phyloP scores from a whole-genome alignment of 2,329 filamentous ascomycete species.

The Alternaria rosae region DNA sequence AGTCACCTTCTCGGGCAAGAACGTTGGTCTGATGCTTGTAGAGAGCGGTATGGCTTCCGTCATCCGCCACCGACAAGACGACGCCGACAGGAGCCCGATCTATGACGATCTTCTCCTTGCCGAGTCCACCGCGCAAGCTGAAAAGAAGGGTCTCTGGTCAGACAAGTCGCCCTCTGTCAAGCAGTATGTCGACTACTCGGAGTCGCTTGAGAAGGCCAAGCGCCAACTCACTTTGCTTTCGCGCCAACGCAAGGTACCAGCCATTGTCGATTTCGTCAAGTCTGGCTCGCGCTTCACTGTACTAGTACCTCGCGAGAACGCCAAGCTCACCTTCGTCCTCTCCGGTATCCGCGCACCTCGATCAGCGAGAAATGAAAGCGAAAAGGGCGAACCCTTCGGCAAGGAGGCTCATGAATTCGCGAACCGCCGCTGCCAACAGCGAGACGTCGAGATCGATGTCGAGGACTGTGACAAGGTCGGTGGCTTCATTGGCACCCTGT shows the following conservation, averaged over 20 bases:
- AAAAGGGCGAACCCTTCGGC: slow-evolving; percentile 90
- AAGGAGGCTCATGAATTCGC: slow-evolving; percentile 94
- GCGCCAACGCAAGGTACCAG: slow-evolving; percentile 90
- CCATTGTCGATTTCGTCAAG: slow-evolving; percentile 96
- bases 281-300: slow-evolving; percentile 94
- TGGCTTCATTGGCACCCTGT: slow-evolving; percentile 94
- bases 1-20: slow-evolving; percentile 82
- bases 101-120: slow-evolving; percentile 88
- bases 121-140: slow-evolving; percentile 81
- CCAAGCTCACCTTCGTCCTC: slow-evolving; percentile 93
- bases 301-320: slow-evolving; percentile 87
- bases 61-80: slow-evolving; percentile 92
- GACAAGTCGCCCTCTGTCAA: slow-evolving; percentile 84
- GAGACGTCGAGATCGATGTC: slow-evolving; percentile 95
- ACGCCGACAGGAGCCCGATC: slow-evolving; percentile 90
- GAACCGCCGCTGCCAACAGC: slow-evolving; percentile 85
- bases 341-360: slow-evolving; percentile 90
- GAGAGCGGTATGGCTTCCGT: slow-evolving; percentile 93
- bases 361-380: slow-evolving; percentile 80
- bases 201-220: slow-evolving; percentile 93
- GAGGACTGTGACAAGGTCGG: slow-evolving; percentile 95
- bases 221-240: slow-evolving; percentile 87
- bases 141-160: slow-evolving; percentile 94
- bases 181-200: slow-evolving; percentile 87
- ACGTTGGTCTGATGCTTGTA: slow-evolving; percentile 83